Percentiles rank a stretch among this genome's conserved stretches.
Conservation (phyloP, 768 basidiomycete genomes). For the Lactarius psammicola region DNA sequence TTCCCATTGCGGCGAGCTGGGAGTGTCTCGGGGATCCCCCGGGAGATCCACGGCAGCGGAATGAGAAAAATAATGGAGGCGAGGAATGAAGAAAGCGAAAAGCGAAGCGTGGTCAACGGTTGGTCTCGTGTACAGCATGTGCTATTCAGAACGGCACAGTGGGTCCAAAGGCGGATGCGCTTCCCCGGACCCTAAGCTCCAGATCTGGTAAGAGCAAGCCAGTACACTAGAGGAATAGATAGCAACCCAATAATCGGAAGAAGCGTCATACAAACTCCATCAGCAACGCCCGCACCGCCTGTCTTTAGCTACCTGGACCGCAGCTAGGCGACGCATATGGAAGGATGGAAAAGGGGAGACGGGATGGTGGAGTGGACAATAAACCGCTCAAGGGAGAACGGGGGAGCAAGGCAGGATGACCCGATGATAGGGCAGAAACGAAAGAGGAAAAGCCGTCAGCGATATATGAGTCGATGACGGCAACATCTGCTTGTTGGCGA, state of each 20-base stretch:
- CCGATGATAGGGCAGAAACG: constrained; percentile 12
- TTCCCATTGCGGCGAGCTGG: constrained; percentile 2
- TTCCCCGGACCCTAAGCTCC: constrained; percentile 18
- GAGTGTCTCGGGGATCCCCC: constrained; percentile 10
- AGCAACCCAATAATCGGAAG: constrained; percentile 5
- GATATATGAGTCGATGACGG: constrained; percentile 13
- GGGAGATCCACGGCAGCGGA: constrained; percentile 19
- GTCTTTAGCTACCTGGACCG: not conserved
- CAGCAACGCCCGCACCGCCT: constrained; percentile 2
- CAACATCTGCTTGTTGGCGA: not conserved
- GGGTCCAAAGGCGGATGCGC: not conserved
- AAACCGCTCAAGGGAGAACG: constrained; percentile 1
- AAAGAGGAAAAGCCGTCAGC: constrained; percentile 17
- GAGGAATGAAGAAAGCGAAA: constrained; percentile 8
- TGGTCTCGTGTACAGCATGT: not conserved
- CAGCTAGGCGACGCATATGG: constrained; percentile 10
- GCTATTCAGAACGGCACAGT: not conserved
- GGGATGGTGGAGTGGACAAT: not conserved
- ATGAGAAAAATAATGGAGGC: constrained; percentile 3
- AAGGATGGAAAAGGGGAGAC: constrained; percentile 11
- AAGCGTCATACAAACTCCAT: constrained; percentile 15
- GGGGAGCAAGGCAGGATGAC: not conserved
- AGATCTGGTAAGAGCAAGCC: constrained; percentile 17
- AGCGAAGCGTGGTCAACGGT: not conserved
- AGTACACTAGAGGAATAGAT: constrained; percentile 6